phyloP scores from a whole-genome alignment of 306 rosid genomes.

The Ziziphus jujuba region DNA sequence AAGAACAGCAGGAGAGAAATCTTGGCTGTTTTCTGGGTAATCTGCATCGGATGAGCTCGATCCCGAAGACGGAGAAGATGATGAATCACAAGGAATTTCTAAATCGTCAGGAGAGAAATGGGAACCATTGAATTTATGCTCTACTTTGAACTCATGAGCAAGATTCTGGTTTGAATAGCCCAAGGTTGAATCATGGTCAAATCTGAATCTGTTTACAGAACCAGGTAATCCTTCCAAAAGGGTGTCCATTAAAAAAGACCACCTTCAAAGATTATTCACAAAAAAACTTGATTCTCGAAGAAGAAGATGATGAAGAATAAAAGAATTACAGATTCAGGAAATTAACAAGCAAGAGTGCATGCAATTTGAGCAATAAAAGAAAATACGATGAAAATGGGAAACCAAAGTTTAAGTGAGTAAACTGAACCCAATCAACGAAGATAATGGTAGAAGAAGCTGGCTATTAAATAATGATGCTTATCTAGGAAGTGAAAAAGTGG shows the following conservation, averaged over 20 bases:
- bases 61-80: slow-evolving; percentile 24
- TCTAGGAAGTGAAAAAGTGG: no score
- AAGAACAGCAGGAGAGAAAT: slow-evolving; percentile 29
- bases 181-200: slow-evolving; percentile 33
- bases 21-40: slow-evolving; percentile 20
- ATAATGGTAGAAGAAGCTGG: no score
- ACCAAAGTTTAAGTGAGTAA: no score
- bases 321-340: no score
- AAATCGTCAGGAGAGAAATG: slow-evolving; percentile 27
- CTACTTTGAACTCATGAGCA: slow-evolving; percentile 26
- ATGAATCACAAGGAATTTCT: slow-evolving; percentile 11
- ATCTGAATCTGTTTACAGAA: slow-evolving; percentile 34
- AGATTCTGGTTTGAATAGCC: slow-evolving; percentile 28
- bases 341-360: no score
- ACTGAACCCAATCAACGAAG: no score
- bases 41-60: slow-evolving; percentile 35
- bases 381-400: no score
- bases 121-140: slow-evolving; percentile 28
- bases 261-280: no score
- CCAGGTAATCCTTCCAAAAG: slow-evolving; percentile 32
- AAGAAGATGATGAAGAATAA: no score
- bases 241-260: slow-evolving; percentile 23
- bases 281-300: no score
- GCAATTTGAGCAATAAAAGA: no score
- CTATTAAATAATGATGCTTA: no score